Base-by-base conservation (phyloP, 2,329 filamentous ascomycete genomes). In the Alternaria gansuensis region DNA sequence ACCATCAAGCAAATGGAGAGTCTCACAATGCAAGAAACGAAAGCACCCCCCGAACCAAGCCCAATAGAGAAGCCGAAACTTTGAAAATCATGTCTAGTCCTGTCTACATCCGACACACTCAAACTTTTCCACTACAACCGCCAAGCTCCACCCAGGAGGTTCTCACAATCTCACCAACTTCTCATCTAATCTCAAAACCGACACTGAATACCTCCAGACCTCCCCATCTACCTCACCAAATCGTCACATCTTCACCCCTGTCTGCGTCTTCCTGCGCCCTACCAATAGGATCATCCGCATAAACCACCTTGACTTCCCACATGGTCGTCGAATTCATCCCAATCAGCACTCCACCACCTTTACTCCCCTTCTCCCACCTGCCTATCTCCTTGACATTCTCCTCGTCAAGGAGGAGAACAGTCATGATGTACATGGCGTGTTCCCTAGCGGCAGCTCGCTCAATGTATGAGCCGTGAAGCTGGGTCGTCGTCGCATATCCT, bases 251-350 rank as follows among this genome's bases (percentile, higher is more conserved):
- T 2, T 44, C 56, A 9, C 43, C 43, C 29, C 39, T 53, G 21
- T 57, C 54, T 7, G 39, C 45, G 13, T 53, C 53, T 48, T 64
- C 60, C 59, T 45, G 60, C 3, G 63, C 66, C 50, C 54, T 57
- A 24, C 40, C 58, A 28, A 67, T 17, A 23, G 53, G 54, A 59
- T 69, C 53, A 40, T 64, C 63, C 33, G 67, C 62, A 59, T 70
- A 71, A 51, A 44, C 9, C 4, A 71, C 55, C 29, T 40, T 64
- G 6, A 68, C 65, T 56, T 68, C 65, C 68, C 68, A 71, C 50
- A 57, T 55, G 17, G 5, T 51, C 26, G 17, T 48, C 8, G 33
- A 9, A 21, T 39, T 55, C 63, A 70, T 65, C 11, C 57, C 64
- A 48, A 71, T 59, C 51, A 71, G 11, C 36, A 70, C 23, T 1